Evolutionary conservation across 148 eudicot genomes (phyloP).

Genomic region (Vaccinium darrowii): DNA sequence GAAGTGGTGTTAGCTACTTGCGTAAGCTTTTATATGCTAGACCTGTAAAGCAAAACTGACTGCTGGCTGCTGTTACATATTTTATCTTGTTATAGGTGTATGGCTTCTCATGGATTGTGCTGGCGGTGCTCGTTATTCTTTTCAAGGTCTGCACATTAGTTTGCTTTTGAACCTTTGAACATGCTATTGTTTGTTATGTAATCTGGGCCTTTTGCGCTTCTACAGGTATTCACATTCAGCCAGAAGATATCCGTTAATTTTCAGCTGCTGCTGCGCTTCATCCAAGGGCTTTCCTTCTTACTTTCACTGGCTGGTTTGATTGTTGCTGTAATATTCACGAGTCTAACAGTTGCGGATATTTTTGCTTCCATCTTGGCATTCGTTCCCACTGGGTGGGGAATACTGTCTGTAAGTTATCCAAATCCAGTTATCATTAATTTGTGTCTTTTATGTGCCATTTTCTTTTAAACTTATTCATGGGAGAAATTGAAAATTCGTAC

Average conservation of each 20-base stretch:
- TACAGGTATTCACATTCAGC: conserved; percentile 95
- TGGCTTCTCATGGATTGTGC: conserved; percentile 86
- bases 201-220: conserved; percentile 6
- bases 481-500: not conserved
- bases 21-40: not conserved
- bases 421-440: not conserved
- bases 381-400: conserved; percentile 95
- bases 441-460: not conserved
- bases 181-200: not conserved
- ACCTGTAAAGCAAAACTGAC: conserved; percentile 12
- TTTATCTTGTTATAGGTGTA: conserved; percentile 49
- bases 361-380: conserved; percentile 91
- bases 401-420: conserved; percentile 68
- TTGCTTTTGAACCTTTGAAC: not conserved
- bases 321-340: conserved; percentile 57
- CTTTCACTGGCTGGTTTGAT: conserved; percentile 71
- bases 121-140: conserved; percentile 69
- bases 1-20: not conserved
- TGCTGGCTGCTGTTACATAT: not conserved
- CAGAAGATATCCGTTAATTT: conserved; percentile 96
- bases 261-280: conserved; percentile 83
- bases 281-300: conserved; percentile 85
- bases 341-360: conserved; percentile 57
- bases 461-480: not conserved
- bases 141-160: conserved; percentile 66